These are phyloP conservation scores for Blastobotrys aristatus DNA, from an alignment of 1,139 yeast genomes.

Conservation along the genomic window DNA sequence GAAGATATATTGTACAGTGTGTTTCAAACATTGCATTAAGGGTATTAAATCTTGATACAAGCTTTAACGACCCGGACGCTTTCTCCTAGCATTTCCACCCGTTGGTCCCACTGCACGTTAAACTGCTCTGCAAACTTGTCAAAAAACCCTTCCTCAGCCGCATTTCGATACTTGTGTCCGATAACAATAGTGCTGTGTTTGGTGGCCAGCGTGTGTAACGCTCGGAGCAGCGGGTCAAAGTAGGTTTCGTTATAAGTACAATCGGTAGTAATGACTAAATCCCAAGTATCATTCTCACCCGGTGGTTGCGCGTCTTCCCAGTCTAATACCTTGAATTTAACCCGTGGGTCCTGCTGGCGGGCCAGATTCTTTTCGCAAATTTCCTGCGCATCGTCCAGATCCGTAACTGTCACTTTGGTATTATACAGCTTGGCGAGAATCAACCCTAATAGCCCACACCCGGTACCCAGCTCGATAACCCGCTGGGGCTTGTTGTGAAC, in stretches of 20 bases:
- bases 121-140: conserved; percentile 4
- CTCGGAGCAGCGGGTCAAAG: conserved; percentile 25
- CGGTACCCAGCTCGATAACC: conserved; percentile 30
- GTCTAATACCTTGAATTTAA: conserved; percentile 15
- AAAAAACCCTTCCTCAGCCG: conserved; percentile 11
- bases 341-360: conserved; percentile 13
- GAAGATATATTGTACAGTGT: no score
- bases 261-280: conserved; percentile 30
- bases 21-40: no score
- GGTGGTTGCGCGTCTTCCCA: conserved; percentile 15
- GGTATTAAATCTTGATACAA: background rate
- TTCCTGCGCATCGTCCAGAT: conserved; percentile 27
- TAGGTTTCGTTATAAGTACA: conserved; percentile 31
- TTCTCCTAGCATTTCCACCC: conserved; percentile 12
- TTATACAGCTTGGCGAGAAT: conserved; percentile 20
- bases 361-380: conserved; percentile 25
- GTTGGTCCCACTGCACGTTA: conserved; percentile 6
- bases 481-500: conserved; percentile 8
- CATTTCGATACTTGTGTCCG: conserved; percentile 26
- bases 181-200: conserved; percentile 20
- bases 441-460: conserved; percentile 31
- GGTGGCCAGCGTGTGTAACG: conserved; percentile 19
- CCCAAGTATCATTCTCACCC: conserved; percentile 15
- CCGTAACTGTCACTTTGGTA: conserved; percentile 24
- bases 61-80: conserved; percentile 10